These are phyloP conservation scores for Hortiboletus rubellus DNA, from an alignment of 1,284 basidiomycete genomes.

Conservation along the genomic window DNA sequence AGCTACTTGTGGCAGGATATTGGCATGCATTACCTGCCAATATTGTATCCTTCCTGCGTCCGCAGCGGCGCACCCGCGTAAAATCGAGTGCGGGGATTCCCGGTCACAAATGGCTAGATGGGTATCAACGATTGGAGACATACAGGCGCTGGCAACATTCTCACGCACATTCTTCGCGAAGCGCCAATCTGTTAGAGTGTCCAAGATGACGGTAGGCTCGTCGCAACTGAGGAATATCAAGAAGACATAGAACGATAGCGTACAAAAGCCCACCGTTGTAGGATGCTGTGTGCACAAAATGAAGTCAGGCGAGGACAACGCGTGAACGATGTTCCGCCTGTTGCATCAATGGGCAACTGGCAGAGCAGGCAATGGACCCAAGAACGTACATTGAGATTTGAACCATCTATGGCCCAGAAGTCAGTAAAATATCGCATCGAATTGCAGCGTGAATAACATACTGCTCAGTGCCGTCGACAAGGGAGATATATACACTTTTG, in stretches of 20 bases:
- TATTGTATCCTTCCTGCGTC: constrained; percentile 87
- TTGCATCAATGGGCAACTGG: background rate
- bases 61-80: constrained; percentile 91
- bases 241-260: background rate
- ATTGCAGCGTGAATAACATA: constrained; percentile 37
- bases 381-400: constrained; percentile 72
- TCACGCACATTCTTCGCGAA: constrained; percentile 72
- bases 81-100: constrained; percentile 74
- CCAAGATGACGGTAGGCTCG: constrained; percentile 86
- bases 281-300: constrained; percentile 81
- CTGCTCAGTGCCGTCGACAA: constrained; percentile 83
- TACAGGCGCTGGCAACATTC: background rate
- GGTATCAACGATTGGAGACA: background rate
- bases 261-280: constrained; percentile 61
- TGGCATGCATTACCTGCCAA: constrained; percentile 63
- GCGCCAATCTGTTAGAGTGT: constrained; percentile 83
- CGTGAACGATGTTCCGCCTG: constrained; percentile 62
- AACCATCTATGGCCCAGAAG: constrained; percentile 57
- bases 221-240: constrained; percentile 56
- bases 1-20: constrained; percentile 7
- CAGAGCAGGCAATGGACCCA: background rate
- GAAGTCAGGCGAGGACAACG: constrained; percentile 64
- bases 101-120: constrained; percentile 71
- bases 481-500: constrained; percentile 78
- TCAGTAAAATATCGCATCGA: constrained; percentile 10